These are phyloP conservation scores for Fusarium napiforme DNA, from an alignment of 2,329 filamentous ascomycete species.

Conservation along the genomic window DNA sequence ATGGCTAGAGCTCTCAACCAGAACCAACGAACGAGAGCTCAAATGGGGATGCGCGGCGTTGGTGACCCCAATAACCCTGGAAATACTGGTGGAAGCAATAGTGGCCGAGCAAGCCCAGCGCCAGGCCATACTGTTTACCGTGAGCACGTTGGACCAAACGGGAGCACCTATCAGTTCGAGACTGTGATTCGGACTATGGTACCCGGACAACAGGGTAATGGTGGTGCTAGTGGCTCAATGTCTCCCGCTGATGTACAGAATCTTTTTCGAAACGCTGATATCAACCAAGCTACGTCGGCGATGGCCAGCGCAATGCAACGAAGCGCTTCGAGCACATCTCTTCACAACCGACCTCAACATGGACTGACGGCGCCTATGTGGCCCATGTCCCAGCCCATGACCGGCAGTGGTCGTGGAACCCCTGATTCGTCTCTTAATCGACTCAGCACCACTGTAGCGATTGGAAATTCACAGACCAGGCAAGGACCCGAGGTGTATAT, in stretches of 20 bases:
- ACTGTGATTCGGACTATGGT: conserved; percentile 45
- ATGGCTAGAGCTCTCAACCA: conserved; percentile 56
- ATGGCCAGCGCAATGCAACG: conserved; percentile 64
- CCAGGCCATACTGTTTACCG: conserved; percentile 48
- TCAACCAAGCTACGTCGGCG: conserved; percentile 57
- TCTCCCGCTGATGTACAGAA: conserved; percentile 59
- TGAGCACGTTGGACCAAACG: conserved; percentile 49
- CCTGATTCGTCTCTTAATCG: conserved; percentile 54
- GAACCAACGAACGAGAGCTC: conserved; percentile 55
- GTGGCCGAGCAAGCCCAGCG: conserved; percentile 48
- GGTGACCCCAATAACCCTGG: conserved; percentile 46
- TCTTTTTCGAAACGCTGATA: conserved; percentile 59
- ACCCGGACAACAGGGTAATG: conserved; percentile 18
- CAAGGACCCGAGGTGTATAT: conserved; percentile 66
- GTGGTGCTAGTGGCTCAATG: conserved; percentile 45
- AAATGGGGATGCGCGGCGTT: conserved; percentile 55
- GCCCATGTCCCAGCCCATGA: conserved; percentile 50
- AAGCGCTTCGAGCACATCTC: conserved; percentile 60
- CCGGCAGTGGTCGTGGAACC: conserved; percentile 59
- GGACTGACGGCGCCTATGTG: conserved; percentile 57
- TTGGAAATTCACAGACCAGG: conserved; percentile 30
- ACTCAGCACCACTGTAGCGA: conserved; percentile 39
- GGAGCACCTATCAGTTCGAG: conserved; percentile 51
- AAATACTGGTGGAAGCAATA: conserved; percentile 41
- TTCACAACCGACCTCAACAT: conserved; percentile 52